These are phyloP conservation scores for Fomes fomentarius DNA, from an alignment of 1,284 basidiomycete genomes.

Conservation along the genomic window DNA sequence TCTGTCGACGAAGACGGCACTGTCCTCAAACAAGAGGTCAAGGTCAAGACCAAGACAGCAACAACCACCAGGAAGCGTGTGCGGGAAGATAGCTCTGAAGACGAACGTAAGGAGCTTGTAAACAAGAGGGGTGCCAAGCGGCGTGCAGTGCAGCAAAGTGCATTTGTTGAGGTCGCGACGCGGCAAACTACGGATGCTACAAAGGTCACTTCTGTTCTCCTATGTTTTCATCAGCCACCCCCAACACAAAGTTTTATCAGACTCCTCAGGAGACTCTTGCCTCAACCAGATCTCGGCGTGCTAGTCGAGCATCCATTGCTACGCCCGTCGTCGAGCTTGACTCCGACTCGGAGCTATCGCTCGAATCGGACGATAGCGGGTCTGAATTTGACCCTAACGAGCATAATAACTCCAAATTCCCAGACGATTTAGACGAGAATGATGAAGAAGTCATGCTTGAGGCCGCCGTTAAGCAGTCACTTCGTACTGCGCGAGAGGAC, in stretches of 20 bases:
- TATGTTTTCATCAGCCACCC: no score
- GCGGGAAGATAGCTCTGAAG: constrained; percentile 31
- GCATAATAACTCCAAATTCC: constrained; percentile 19
- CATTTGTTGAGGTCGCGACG: constrained; percentile 49
- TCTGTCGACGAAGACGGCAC: constrained; percentile 38
- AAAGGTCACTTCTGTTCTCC: constrained; percentile 36
- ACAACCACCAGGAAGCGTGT: constrained; percentile 34
- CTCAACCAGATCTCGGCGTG: not conserved
- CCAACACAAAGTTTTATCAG: constrained; percentile 1
- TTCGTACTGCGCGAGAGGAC: constrained; percentile 41
- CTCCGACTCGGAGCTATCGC: constrained; percentile 37
- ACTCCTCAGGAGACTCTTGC: not conserved
- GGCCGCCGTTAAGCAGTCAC: constrained; percentile 58
- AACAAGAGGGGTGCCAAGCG: constrained; percentile 43
- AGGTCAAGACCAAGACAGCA: constrained; percentile 18
- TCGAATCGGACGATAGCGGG: constrained; percentile 58
- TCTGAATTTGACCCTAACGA: constrained; percentile 54
- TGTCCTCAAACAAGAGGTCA: constrained; percentile 17
- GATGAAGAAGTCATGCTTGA: constrained; percentile 62
- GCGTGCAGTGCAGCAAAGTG: constrained; percentile 41
- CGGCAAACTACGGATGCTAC: constrained; percentile 18
- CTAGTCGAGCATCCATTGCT: constrained; percentile 2
- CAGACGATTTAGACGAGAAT: constrained; percentile 34
- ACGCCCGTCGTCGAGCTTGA: constrained; percentile 34
- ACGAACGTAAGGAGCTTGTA: constrained; percentile 21